Evolutionary conservation across 495 filamentous ascomycete species (phyloP), one percentile per base, ranked within the genome.

Genomic region (Hypoxylon perforatum): DNA sequence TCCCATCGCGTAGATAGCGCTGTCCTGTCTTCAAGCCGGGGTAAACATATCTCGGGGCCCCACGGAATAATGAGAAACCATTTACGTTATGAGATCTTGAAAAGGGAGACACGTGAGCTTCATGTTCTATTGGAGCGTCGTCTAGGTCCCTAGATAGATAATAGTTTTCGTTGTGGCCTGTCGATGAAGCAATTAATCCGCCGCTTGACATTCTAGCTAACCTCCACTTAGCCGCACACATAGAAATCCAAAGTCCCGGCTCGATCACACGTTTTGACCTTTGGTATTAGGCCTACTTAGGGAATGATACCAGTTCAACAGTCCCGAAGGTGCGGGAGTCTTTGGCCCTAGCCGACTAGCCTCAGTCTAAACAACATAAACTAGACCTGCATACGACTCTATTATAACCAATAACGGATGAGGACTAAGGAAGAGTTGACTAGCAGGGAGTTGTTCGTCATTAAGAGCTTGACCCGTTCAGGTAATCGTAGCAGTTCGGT

Each of bases 271-370:
- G 19, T 38, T 45, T 12, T 35, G 19, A 50, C 21, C 8, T 33
- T 11, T 10, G 19, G 41, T 19, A 44, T 62, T 51, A 42, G 50
- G 22, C 58, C 57, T 18, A 53, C 33, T 52, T 59, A 22, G 59
- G 65, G 57, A 68, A 63, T 49, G 41, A 63, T 68, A 68, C 52
- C 48, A 63, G 65, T 63, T 54, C 54, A 68, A 52, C 48, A 63
- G 65, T 63, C 59, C 54, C 58, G 44, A 57, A 21, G 6, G 14
- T 10, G 35, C 57, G 61, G 52, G 35, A 51, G 18, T 17, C 23
- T 14, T 22, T 50, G 15, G 36, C 23, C 18, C 44, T 33, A 9
- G 18, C n/a, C 25, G 23, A 14, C 39, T 67, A 56, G 35, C 39
- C 33, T 23, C 50, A 25, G 38, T 59, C 45, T 61, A 61, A 36